Evolutionary conservation across 805 yeast species (phyloP).

Genomic region (Lipomyces yamadae): DNA sequence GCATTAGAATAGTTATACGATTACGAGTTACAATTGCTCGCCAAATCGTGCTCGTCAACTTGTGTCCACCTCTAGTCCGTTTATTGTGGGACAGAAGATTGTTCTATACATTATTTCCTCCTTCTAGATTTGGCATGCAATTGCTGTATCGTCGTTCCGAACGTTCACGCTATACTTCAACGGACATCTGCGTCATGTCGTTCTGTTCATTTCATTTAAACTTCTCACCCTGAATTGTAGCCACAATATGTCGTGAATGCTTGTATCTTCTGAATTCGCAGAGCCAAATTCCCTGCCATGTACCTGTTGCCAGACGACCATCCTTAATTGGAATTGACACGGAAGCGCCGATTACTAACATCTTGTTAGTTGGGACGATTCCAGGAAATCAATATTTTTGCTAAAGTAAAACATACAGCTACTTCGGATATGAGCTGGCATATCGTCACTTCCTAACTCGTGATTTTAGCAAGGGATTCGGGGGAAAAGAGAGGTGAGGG

Average conservation of each 20-base stretch:
- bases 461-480: not conserved
- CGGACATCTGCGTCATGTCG: not conserved
- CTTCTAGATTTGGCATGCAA: too few relatives aligned
- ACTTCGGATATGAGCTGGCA: conserved; percentile 80
- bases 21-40: too few relatives aligned
- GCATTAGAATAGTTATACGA: too few relatives aligned
- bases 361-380: conserved; percentile 5
- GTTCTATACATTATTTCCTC: too few relatives aligned
- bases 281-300: conserved; percentile 85
- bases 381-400: too few relatives aligned
- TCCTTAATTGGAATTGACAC: conserved; percentile 70
- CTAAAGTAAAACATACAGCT: conserved; percentile 42
- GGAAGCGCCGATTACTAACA: conserved; percentile 60
- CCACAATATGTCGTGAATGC: conserved; percentile 70
- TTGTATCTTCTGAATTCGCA: conserved; percentile 70
- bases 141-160: too few relatives aligned
- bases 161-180: too few relatives aligned
- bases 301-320: conserved; percentile 72
- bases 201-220: conserved; percentile 4
- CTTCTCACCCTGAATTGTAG: conserved; percentile 68
- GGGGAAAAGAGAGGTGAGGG: too few relatives aligned
- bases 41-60: too few relatives aligned
- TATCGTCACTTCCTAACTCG: conserved; percentile 61
- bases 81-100: too few relatives aligned
- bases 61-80: too few relatives aligned